phyloP scores from a whole-genome alignment of 1,139 yeast genomes.

The Blastobotrys elegans region DNA sequence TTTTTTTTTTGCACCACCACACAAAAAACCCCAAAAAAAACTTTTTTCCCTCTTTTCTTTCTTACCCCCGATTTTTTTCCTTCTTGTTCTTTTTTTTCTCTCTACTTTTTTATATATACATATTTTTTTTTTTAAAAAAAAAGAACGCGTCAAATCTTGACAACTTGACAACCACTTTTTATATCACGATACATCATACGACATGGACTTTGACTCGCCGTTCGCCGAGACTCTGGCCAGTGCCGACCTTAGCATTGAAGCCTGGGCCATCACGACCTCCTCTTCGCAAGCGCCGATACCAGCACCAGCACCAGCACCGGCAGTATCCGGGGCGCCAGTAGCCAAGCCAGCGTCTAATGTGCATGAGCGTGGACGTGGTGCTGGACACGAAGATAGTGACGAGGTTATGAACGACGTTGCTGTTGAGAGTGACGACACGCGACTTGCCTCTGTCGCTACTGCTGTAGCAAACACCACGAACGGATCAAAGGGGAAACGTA shows the following conservation, averaged over 20 bases:
- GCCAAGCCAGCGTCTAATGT: constrained; percentile 26
- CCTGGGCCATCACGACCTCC: constrained; percentile 17
- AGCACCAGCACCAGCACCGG: constrained; percentile 15
- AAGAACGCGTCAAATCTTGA: not conserved
- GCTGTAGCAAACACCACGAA: too few relatives aligned
- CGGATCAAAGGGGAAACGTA: not conserved
- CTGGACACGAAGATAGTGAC: constrained; percentile 16
- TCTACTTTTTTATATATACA: not conserved
- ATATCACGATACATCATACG: not conserved
- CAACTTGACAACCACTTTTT: too few relatives aligned
- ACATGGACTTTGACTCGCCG: constrained; percentile 12
- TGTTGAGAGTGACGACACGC: too few relatives aligned
- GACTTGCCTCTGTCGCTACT: too few relatives aligned
- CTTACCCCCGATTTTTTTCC: not conserved
- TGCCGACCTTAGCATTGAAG: constrained; percentile 7
- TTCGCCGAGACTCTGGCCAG: constrained; percentile 6
- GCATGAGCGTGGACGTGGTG: too few relatives aligned
- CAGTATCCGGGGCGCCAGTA: constrained; percentile 14
- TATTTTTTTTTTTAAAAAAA: not conserved
- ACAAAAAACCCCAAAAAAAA: not conserved
- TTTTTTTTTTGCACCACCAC: not conserved
- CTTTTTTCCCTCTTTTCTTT: not conserved
- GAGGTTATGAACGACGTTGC: constrained; percentile 18
- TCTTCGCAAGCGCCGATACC: not conserved
- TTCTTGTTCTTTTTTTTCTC: not conserved